A percentile compares a stretch with the other conserved stretches of the same genome.
Conservation (phyloP, 2,329 filamentous ascomycete species). For the Nemania bipapillata region DNA sequence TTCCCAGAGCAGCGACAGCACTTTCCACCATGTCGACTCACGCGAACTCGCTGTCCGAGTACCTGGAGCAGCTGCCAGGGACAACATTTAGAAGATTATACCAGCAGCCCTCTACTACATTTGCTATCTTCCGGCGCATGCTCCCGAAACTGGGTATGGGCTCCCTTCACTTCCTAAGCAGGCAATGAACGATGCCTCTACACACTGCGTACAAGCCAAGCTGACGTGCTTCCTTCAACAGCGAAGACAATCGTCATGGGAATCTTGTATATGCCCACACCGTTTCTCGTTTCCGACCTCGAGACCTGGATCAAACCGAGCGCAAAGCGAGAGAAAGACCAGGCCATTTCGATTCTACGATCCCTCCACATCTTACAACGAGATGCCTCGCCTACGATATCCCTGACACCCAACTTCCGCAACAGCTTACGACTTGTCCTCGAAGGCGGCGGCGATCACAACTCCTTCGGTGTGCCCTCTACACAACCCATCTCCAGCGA, state of each 20-base stretch:
- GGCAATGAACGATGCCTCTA: background rate
- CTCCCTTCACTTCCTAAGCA: background rate
- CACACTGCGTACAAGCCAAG: background rate
- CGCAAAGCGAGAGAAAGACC: conserved; percentile 76
- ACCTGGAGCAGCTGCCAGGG: conserved; percentile 89
- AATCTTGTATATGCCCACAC: conserved; percentile 86
- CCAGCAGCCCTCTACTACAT: conserved; percentile 91
- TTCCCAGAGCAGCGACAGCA: conserved; percentile 26
- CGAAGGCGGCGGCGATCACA: conserved; percentile 84
- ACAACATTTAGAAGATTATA: conserved; percentile 92
- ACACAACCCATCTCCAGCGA: conserved; percentile 69
- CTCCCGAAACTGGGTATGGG: conserved; percentile 83
- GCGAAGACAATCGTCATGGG: conserved; percentile 97
- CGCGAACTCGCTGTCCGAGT: conserved; percentile 75
- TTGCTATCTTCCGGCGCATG: conserved; percentile 98
- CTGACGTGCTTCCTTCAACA: conserved; percentile 50
- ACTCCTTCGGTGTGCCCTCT: conserved; percentile 91
- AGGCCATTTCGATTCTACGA: conserved; percentile 82
- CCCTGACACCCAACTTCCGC: conserved; percentile 83
- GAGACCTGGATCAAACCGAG: conserved; percentile 84
- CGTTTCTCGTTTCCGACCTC: conserved; percentile 81
- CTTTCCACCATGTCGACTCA: conserved; percentile 47
- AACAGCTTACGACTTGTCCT: conserved; percentile 85
- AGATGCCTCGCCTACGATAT: conserved; percentile 76
- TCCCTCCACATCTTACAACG: conserved; percentile 87